Evolutionary conservation across 2,329 filamentous ascomycete species (phyloP), one percentile per base, ranked within the genome.

Genomic region (Phaeomoniella chlamydospora): DNA sequence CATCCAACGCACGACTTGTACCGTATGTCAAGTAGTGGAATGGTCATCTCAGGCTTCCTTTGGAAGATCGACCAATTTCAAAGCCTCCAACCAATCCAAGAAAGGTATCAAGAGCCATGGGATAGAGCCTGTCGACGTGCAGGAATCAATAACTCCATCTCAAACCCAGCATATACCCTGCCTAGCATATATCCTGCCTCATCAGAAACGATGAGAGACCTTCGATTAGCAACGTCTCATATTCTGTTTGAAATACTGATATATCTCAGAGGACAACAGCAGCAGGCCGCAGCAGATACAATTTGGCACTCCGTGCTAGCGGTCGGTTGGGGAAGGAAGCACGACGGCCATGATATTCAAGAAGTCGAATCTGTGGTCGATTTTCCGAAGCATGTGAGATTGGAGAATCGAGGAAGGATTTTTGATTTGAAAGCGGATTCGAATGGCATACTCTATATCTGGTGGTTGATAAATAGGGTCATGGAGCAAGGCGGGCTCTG

Each of bases 381-480:
- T 10, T 34, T 34, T 22, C 33, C 33, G n/a, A 9, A n/a, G 15
- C n/a, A 16, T 18, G 10, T 34, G 19, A 34, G 15, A 18, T 16
- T 34, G 13, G 33, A 34, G 33, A 34, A 22, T 17, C 33, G 33
- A 5, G 13, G 19, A 6, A 17, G 33, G 13, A 34, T 34, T 13
- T 34, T 34, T 22, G 13, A n/a, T n/a, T 17, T 34, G 5, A 17
- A 34, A 13, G 14, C 5, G 9, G 17, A 17, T 17, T 5, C 18
- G 9, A 14, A 34, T 22, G 33, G 33, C n/a, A 14, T 12, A n/a
- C 19, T 14, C 17, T 17, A 34, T 22, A 13, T 16, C n/a, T 17
- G 18, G 9, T 34, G 33, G 33, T 14, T 34, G 9, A 34, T 34
- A 10, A 17, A 34, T 34, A 34, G 33, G 19, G 18, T 34, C 33